phyloP scores from a whole-genome alignment of 208 protist species.

The Trypanosomatidae sp. region DNA sequence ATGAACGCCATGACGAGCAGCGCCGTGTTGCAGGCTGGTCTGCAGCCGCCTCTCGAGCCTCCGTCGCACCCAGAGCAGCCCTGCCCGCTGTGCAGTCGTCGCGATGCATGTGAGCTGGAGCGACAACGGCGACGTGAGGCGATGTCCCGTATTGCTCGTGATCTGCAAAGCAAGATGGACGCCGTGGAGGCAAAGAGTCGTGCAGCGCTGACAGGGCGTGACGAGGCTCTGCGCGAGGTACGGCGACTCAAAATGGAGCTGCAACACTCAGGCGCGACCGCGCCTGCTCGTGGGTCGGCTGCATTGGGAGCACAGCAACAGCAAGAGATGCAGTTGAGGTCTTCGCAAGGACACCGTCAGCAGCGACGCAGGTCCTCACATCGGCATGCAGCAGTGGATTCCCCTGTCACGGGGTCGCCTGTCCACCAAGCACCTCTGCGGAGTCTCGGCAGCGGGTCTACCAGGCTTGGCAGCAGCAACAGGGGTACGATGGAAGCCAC shows the following conservation, averaged over 20 bases:
- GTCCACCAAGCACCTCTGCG: no score
- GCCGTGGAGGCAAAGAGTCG: conserved; percentile 69
- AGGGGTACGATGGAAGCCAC: neutral
- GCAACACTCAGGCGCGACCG: conserved; percentile 22
- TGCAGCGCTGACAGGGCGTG: conserved; percentile 64
- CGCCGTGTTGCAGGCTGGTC: conserved; percentile 50
- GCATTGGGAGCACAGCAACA: neutral
- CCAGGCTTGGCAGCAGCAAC: neutral
- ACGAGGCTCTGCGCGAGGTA: conserved; percentile 50
- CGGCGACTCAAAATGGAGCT: conserved; percentile 48
- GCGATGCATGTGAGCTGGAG: conserved; percentile 53
- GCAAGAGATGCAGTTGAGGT: neutral
- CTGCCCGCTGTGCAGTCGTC: conserved; percentile 73
- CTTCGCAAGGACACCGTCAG: neutral
- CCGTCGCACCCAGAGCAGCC: conserved; percentile 64
- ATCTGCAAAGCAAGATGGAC: conserved; percentile 76
- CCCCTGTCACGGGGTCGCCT: neutral
- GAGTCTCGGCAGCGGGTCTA: neutral
- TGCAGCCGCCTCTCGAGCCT: conserved; percentile 62
- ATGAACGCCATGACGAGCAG: conserved; percentile 61
- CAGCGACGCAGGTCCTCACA: conserved; percentile 6
- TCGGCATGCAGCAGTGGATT: neutral
- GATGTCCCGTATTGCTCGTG: conserved; percentile 65
- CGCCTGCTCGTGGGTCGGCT: neutral
- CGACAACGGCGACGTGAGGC: conserved; percentile 54